Evolutionary conservation across 164 flowering plant species (phyloP).

Genomic region (Macadamia integrifolia): DNA sequence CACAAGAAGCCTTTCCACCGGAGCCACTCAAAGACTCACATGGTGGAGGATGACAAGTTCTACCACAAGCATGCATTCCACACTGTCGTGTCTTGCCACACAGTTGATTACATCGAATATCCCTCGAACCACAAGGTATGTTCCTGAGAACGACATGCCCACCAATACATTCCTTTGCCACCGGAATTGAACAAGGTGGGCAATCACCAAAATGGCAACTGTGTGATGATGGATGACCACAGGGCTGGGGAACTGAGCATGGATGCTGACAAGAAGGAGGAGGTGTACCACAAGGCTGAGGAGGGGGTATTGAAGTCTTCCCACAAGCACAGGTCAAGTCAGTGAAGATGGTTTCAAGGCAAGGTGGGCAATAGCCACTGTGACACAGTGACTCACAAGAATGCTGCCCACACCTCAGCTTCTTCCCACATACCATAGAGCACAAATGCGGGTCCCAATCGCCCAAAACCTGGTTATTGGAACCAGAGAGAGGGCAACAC

Average conservation of each 20-base stretch:
- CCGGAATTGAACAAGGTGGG: conserved; percentile 84
- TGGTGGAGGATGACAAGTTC: conserved; percentile 73
- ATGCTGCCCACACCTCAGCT: conserved; percentile 94
- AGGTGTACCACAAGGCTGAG: conserved; percentile 91
- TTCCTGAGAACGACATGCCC: conserved; percentile 88
- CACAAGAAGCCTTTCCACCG: conserved; percentile 52
- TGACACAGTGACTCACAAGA: conserved; percentile 78
- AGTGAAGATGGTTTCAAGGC: conserved; percentile 83
- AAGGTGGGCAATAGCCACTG: conserved; percentile 95
- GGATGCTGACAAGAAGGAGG: conserved; percentile 77
- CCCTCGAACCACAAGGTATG: conserved; percentile 95
- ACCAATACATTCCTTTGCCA: conserved; percentile 92
- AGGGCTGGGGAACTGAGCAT: conserved; percentile 79
- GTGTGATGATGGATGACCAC: conserved; percentile 84
- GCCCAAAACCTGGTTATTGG: conserved; percentile 23
- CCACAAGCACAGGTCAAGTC: conserved; percentile 95
- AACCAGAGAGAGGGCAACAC: conserved; percentile 71
- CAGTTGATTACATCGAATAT: conserved; percentile 78
- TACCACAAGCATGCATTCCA: conserved; percentile 90
- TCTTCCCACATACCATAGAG: conserved; percentile 84
- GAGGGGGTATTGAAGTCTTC: conserved; percentile 87
- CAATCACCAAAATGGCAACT: conserved; percentile 98
- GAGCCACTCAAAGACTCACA: conserved; percentile 51
- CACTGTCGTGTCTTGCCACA: conserved; percentile 92
- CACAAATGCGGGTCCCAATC: conserved; percentile 91